phyloP scores from a whole-genome alignment of 371 early-diverging fungal genomes.

The Mucor saturninus region DNA sequence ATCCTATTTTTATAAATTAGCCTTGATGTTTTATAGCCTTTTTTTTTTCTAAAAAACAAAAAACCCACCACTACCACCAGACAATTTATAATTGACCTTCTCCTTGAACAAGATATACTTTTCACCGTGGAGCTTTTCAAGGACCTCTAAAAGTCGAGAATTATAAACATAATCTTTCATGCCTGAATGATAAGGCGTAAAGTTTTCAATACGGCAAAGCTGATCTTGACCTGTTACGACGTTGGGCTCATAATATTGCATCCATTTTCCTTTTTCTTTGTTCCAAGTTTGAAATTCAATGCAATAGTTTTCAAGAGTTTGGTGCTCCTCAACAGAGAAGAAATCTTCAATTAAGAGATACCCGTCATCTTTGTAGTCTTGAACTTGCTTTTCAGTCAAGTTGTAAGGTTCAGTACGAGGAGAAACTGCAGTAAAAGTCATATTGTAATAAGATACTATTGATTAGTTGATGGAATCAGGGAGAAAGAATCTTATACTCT shows the following conservation, averaged over 20 bases:
- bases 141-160: constrained; percentile 40
- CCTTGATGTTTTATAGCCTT: too few relatives aligned
- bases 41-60: constrained; percentile 14
- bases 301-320: constrained; percentile 37
- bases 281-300: constrained; percentile 52
- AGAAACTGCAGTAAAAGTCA: constrained; percentile 16
- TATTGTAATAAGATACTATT: neutral
- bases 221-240: constrained; percentile 40
- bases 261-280: constrained; percentile 62
- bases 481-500: neutral
- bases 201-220: constrained; percentile 64
- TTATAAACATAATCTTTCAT: constrained; percentile 48
- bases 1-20: constrained; percentile 19
- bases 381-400: constrained; percentile 44
- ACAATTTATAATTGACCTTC: constrained; percentile 63
- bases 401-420: constrained; percentile 33
- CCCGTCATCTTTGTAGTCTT: constrained; percentile 47
- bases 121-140: constrained; percentile 53
- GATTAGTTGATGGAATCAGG: neutral
- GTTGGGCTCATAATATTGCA: constrained; percentile 63
- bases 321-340: constrained; percentile 47
- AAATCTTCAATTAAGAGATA: constrained; percentile 58
- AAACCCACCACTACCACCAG: constrained; percentile 51
- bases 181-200: constrained; percentile 53
- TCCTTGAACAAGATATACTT: constrained; percentile 62